phyloP scores from a whole-genome alignment of 139 green algal genomes.

The Chlamydomonas schloesseri region DNA sequence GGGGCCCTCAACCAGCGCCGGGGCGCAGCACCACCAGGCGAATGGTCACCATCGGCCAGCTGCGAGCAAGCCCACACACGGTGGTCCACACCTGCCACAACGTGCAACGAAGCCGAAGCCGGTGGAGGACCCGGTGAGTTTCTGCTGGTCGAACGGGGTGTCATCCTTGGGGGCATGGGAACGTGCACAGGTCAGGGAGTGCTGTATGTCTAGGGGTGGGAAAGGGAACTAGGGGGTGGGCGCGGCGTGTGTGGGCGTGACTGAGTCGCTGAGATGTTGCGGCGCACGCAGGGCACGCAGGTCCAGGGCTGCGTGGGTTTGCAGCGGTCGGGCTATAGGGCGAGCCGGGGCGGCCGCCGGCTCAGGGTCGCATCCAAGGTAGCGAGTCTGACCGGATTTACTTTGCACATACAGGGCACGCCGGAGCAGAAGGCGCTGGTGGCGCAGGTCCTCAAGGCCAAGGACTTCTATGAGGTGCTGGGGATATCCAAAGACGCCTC shows the following conservation, averaged over 20 bases:
- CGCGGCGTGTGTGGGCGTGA: no score
- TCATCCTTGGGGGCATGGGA: no score
- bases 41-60: not conserved
- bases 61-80: not conserved
- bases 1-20: not conserved
- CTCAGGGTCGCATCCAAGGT: no score
- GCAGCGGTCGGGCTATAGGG: no score
- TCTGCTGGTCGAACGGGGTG: no score
- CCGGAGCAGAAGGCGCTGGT: conserved; percentile 65
- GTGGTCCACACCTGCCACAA: not conserved
- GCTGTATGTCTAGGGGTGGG: not conserved
- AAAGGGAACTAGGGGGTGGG: no score
- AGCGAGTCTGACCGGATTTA: no score
- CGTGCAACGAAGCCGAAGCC: not conserved
- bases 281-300: no score
- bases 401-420: conserved; percentile 52
- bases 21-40: not conserved
- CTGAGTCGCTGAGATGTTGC: no score
- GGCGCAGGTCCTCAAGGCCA: conserved; percentile 54
- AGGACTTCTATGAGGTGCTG: conserved; percentile 71
- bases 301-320: no score
- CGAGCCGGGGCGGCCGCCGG: no score
- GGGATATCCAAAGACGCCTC: conserved; percentile 51
- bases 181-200: not conserved
- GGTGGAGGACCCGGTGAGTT: not conserved